Conservation (phyloP, 2,329 filamentous ascomycete species). For the Paracorniculantispora psalliotae region DNA sequence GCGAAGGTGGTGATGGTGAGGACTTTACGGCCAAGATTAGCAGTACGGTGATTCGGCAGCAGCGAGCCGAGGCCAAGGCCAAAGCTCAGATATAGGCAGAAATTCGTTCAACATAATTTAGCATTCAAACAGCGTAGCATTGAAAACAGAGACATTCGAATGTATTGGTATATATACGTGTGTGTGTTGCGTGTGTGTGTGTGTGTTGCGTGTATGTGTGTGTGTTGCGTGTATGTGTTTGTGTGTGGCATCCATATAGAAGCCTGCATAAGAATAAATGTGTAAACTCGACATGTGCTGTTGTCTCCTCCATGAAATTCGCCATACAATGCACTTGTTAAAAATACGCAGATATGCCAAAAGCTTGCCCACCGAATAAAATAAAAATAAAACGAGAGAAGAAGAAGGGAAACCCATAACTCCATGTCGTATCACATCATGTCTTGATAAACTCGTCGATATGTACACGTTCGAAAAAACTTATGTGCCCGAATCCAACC, state of each 20-base stretch:
- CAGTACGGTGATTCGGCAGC: slow-evolving; percentile 74
- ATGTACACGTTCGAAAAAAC: slow-evolving; percentile 55
- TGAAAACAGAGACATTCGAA: neutral
- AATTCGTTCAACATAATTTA: neutral
- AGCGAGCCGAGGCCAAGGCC: slow-evolving; percentile 32
- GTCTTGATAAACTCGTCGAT: slow-evolving; percentile 46
- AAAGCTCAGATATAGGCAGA: slow-evolving; percentile 11
- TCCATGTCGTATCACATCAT: slow-evolving; percentile 14
- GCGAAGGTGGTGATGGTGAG: slow-evolving; percentile 33
- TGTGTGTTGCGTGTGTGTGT: neutral
- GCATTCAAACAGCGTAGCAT: neutral
- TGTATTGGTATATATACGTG: neutral
- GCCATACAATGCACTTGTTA: neutral
- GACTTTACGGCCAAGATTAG: slow-evolving; percentile 82
- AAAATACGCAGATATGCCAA: neutral
- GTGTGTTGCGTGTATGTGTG: neutral
- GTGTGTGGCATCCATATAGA: too few relatives aligned
- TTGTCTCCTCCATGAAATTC: neutral
- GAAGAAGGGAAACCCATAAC: neutral
- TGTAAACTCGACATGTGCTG: neutral
- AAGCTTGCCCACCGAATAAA: neutral
- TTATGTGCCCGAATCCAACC: slow-evolving; percentile 58
- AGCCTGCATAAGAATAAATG: neutral
- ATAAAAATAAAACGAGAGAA: neutral
- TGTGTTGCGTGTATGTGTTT: neutral